phyloP scores from a whole-genome alignment of 352 stramenopile genomes.

The Globisporangium nodosum region DNA sequence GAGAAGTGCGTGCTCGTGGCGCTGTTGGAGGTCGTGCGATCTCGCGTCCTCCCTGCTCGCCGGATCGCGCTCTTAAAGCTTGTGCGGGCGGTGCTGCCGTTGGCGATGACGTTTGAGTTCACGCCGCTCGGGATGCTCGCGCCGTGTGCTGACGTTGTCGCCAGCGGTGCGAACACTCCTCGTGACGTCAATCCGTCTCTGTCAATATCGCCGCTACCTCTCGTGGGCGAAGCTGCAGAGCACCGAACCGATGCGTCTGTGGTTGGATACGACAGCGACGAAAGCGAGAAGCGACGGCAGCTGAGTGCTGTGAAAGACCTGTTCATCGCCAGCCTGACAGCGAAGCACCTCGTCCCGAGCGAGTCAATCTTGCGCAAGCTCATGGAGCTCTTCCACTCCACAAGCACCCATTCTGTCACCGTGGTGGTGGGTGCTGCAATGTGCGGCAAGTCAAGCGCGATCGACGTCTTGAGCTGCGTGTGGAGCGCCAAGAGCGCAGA shows the following conservation, averaged over 20 bases:
- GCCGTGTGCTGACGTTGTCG: background rate
- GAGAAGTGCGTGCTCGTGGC: slow-evolving; percentile 39
- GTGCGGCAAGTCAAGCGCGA: slow-evolving; percentile 56
- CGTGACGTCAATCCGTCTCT: background rate
- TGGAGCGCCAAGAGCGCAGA: slow-evolving; percentile 11
- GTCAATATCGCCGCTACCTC: background rate
- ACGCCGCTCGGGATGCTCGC: slow-evolving; percentile 16
- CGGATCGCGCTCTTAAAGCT: slow-evolving; percentile 35
- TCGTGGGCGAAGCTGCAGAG: background rate
- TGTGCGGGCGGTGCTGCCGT: slow-evolving; percentile 31
- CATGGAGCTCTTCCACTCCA: slow-evolving; percentile 51
- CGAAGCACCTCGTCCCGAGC: slow-evolving; percentile 22
- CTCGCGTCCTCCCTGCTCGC: slow-evolving; percentile 33
- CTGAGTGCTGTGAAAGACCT: slow-evolving; percentile 25
- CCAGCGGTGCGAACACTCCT: background rate
- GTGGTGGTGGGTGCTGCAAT: slow-evolving; percentile 43
- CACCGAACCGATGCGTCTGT: background rate
- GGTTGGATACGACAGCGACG: slow-evolving; percentile 36
- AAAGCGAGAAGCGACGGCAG: slow-evolving; percentile 26
- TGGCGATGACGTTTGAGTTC: slow-evolving; percentile 33
- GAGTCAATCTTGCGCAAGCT: slow-evolving; percentile 53
- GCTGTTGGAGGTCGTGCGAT: slow-evolving; percentile 46
- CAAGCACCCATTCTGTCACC: slow-evolving; percentile 27
- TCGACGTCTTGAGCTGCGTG: slow-evolving; percentile 33
- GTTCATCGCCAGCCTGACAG: slow-evolving; percentile 20